Evolutionary conservation across 2,329 filamentous ascomycete species (phyloP).

Genomic region (Westerdykella aurantiaca): DNA sequence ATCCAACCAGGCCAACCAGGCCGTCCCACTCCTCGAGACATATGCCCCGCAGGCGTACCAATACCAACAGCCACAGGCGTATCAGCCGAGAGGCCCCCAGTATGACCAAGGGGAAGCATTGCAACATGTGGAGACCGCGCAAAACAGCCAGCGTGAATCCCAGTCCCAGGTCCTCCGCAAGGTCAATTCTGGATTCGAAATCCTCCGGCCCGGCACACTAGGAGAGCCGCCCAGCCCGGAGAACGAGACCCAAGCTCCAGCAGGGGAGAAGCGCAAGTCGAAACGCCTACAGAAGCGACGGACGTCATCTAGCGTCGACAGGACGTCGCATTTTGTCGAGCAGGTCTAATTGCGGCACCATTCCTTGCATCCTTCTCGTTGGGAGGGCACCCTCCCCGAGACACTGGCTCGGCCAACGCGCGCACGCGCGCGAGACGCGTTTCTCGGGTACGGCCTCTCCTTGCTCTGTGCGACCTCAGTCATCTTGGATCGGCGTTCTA

Average conservation of each 20-base stretch:
- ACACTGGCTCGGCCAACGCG: no score
- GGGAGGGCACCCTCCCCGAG: no score
- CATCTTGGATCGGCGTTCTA: no score
- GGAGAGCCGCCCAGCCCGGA: constrained; percentile 22
- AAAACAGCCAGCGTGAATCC: constrained; percentile 22
- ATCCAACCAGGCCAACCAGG: constrained; percentile 25
- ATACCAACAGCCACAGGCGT: constrained; percentile 26
- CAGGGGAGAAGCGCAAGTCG: constrained; percentile 30
- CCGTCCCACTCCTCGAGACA: constrained; percentile 33
- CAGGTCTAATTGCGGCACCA: constrained; percentile 10
- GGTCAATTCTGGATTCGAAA: constrained; percentile 40
- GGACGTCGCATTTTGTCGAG: constrained; percentile 34
- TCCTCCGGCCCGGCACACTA: constrained; percentile 38
- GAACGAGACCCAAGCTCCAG: constrained; percentile 21
- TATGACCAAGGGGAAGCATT: constrained; percentile 28
- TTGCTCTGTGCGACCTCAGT: no score
- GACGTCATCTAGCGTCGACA: constrained; percentile 21
- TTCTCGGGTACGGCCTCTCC: no score
- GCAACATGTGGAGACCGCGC: constrained; percentile 23
- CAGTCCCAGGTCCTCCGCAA: constrained; percentile 34
- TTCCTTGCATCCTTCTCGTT: no score
- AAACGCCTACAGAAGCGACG: constrained; percentile 42
- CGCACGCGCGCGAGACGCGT: no score
- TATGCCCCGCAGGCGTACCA: constrained; percentile 30
- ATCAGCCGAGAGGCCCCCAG: constrained; percentile 35